Evolutionary conservation across 2,329 filamentous ascomycete species (phyloP).

Genomic region (Exserohilum rostratum): DNA sequence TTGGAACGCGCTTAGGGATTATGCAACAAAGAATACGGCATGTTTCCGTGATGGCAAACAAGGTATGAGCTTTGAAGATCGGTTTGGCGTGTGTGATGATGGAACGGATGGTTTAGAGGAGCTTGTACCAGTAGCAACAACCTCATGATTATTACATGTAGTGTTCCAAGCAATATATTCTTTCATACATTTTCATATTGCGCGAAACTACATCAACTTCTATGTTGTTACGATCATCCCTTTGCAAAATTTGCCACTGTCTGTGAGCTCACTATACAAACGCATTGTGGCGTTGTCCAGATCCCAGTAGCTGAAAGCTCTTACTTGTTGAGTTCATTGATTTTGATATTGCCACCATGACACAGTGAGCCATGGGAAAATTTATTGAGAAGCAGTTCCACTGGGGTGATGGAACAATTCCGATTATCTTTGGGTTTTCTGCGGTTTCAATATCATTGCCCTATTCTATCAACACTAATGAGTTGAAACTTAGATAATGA

Average conservation of each 20-base stretch:
- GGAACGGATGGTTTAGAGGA: constrained; percentile 11
- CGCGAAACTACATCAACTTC: neutral
- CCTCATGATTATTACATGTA: neutral
- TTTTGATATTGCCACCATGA: neutral
- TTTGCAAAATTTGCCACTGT: neutral
- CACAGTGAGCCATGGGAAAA: neutral
- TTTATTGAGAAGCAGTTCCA: neutral
- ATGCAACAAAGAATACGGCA: constrained; percentile 29
- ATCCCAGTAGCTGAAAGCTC: neutral
- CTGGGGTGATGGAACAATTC: neutral
- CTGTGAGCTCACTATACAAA: neutral
- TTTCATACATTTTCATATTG: neutral
- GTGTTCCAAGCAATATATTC: neutral
- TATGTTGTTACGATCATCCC: neutral
- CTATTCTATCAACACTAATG: neutral
- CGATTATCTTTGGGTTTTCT: neutral
- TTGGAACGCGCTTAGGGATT: constrained; percentile 22
- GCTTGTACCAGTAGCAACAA: neutral
- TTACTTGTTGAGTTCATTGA: neutral
- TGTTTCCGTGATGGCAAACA: constrained; percentile 30
- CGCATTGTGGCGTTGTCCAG: neutral
- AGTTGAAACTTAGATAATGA: neutral
- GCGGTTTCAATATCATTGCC: neutral
- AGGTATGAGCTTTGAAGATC: constrained; percentile 11
- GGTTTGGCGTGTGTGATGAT: constrained; percentile 10